A percentile compares a stretch with the other conserved stretches of the same genome.
phyloP scores from a whole-genome alignment of 2,329 filamentous ascomycete species.

The Chaetomiaceae sp. region DNA sequence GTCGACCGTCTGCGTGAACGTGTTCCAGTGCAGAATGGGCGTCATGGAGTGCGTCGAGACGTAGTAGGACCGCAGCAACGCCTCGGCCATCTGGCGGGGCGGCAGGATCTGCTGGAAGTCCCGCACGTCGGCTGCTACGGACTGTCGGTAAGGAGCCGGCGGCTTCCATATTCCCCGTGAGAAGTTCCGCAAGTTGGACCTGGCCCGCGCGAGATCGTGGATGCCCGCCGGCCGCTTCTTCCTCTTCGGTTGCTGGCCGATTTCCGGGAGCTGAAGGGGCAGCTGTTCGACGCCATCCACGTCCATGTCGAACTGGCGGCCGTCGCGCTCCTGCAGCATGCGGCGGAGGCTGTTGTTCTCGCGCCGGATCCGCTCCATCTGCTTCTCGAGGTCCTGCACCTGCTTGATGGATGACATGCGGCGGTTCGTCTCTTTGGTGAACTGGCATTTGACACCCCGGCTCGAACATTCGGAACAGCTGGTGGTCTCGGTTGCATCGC shows the following conservation, averaged over 20 bases:
- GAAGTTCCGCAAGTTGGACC: constrained; percentile 67
- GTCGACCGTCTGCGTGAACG: constrained; percentile 72
- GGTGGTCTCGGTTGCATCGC: constrained; percentile 91
- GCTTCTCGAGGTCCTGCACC: constrained; percentile 93
- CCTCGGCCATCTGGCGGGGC: constrained; percentile 63
- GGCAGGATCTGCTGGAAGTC: constrained; percentile 53
- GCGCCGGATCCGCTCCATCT: constrained; percentile 73
- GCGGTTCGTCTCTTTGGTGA: constrained; percentile 97
- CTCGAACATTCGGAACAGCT: constrained; percentile 98
- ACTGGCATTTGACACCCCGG: constrained; percentile 94
- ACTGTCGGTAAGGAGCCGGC: constrained; percentile 62
- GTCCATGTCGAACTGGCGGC: constrained; percentile 48
- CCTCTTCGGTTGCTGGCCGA: constrained; percentile 62
- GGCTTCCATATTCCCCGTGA: constrained; percentile 76
- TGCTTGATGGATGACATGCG: constrained; percentile 99
- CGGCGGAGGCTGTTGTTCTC: constrained; percentile 73
- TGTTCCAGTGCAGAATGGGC: constrained; percentile 85
- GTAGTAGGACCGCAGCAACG: constrained; percentile 71
- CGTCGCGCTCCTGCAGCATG: constrained; percentile 30
- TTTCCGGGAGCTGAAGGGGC: constrained; percentile 56
- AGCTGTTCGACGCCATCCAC: constrained; percentile 46
- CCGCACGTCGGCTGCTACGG: constrained; percentile 34
- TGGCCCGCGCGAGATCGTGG: constrained; percentile 67
- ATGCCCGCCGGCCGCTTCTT: constrained; percentile 57
- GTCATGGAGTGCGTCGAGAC: constrained; percentile 72